These are phyloP conservation scores for Chlorella variabilis DNA, from an alignment of 163 green algal species.

Conservation along the genomic window DNA sequence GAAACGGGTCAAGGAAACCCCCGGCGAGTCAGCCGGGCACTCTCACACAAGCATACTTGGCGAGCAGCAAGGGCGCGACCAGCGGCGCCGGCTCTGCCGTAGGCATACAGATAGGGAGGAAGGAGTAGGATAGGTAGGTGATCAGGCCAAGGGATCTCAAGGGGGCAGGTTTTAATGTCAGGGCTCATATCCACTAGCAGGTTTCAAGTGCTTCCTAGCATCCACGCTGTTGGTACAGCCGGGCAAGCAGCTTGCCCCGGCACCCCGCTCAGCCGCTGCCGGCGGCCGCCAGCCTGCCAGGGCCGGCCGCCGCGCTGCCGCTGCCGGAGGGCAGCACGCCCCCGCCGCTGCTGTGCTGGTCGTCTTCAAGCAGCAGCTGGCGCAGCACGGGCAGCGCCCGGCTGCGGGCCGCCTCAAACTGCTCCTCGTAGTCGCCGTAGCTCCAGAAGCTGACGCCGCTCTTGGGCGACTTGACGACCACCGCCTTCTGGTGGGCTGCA, in stretches of 20 bases:
- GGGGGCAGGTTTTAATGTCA: too few species aligned
- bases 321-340: not conserved
- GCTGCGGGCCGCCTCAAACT: slow-evolving; percentile 51
- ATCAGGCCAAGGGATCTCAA: too few species aligned
- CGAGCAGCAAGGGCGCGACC: too few species aligned
- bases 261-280: not conserved
- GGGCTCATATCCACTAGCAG: too few species aligned
- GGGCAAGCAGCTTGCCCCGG: not conserved
- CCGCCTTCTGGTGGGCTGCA: slow-evolving; percentile 28
- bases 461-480: slow-evolving; percentile 66
- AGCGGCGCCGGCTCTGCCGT: too few species aligned
- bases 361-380: not conserved
- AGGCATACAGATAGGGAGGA: too few species aligned
- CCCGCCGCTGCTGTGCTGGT: not conserved
- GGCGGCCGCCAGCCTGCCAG: not conserved
- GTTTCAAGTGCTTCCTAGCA: too few species aligned
- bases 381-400: slow-evolving; percentile 49
- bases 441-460: slow-evolving; percentile 70
- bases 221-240: too few species aligned
- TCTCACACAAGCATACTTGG: too few species aligned
- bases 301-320: not conserved
- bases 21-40: too few species aligned
- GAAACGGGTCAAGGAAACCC: too few species aligned
- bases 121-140: too few species aligned
- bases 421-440: slow-evolving; percentile 69